A percentile compares a stretch with the other conserved stretches of the same genome.
These are phyloP conservation scores for Apiotrichum gamsii DNA, from an alignment of 1,284 basidiomycete species.

Conservation along the genomic window DNA sequence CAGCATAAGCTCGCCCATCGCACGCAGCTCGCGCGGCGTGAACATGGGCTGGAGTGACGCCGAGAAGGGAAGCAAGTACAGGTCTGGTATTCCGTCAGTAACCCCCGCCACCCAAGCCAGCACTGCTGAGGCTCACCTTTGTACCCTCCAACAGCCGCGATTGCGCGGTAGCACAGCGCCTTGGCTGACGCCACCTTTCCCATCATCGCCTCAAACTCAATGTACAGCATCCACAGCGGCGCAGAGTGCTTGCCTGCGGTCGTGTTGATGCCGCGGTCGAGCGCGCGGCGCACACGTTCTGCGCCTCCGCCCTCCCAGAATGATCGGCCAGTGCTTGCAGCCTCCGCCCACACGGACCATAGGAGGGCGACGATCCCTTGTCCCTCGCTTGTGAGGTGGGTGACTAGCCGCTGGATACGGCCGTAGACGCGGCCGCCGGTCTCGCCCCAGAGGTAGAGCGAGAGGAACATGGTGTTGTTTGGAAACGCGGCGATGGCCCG, in stretches of 20 bases:
- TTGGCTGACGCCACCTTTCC: constrained; percentile 63
- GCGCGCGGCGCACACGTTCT: constrained; percentile 35
- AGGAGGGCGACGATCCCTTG: constrained; percentile 28
- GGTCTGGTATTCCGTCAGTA: constrained; percentile 53
- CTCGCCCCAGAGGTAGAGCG: constrained; percentile 47
- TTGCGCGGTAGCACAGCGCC: constrained; percentile 67
- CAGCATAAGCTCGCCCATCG: constrained; percentile 67
- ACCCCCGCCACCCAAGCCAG: too few relatives aligned
- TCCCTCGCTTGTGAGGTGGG: constrained; percentile 19
- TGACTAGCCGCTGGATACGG: constrained; percentile 42
- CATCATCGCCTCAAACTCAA: constrained; percentile 73
- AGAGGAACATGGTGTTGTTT: constrained; percentile 48
- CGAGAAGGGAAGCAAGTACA: constrained; percentile 80
- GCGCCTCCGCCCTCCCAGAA: constrained; percentile 42
- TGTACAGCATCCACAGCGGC: constrained; percentile 65
- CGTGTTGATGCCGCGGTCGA: constrained; percentile 38
- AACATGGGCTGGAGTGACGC: constrained; percentile 61
- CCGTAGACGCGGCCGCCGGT: constrained; percentile 45
- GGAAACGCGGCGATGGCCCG: constrained; percentile 43
- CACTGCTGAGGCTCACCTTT: constrained; percentile 32
- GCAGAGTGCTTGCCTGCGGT: constrained; percentile 24
- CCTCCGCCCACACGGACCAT: constrained; percentile 46
- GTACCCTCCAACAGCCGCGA: constrained; percentile 54
- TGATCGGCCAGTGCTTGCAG: constrained; percentile 20
- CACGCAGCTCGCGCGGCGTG: constrained; percentile 59